These are phyloP conservation scores for Pyrenula aspistea DNA, from an alignment of 495 filamentous ascomycete species.

Conservation along the genomic window DNA sequence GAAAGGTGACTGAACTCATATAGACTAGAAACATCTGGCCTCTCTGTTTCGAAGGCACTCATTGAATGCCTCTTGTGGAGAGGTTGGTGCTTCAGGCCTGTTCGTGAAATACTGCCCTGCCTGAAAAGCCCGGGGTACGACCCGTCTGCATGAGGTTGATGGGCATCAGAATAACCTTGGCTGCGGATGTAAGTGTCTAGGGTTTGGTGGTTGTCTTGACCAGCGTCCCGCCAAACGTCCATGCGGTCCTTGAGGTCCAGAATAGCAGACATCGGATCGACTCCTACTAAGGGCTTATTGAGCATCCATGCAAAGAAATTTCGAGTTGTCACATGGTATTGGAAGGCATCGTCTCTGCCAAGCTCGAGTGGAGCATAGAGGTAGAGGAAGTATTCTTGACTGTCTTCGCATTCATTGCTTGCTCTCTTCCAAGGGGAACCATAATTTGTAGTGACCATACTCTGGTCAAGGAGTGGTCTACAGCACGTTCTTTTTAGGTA, in stretches of 20 bases:
- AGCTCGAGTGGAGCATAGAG: conserved; percentile 11
- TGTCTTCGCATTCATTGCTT: conserved; percentile 3
- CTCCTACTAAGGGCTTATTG: neutral
- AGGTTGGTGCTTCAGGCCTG: neutral
- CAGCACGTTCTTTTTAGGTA: conserved; percentile 12
- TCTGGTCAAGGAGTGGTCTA: conserved; percentile 12
- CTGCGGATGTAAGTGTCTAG: neutral
- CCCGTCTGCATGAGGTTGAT: neutral
- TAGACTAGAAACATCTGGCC: neutral
- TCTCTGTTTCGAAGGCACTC: neutral
- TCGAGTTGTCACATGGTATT: conserved; percentile 18
- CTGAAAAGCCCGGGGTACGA: neutral
- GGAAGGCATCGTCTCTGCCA: conserved; percentile 14
- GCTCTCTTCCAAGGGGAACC: neutral
- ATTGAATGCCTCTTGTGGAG: neutral
- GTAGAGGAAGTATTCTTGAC: conserved; percentile 14
- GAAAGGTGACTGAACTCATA: neutral
- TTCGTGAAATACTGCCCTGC: neutral
- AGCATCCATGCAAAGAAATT: conserved; percentile 13
- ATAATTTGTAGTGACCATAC: conserved; percentile 10
- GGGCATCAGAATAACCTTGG: neutral
- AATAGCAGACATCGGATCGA: neutral
- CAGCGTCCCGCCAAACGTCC: neutral
- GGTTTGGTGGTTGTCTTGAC: neutral
- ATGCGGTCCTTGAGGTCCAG: neutral